These are phyloP conservation scores for Adansonia grandidieri DNA, from an alignment of 441 rosid species.

Conservation along the genomic window DNA sequence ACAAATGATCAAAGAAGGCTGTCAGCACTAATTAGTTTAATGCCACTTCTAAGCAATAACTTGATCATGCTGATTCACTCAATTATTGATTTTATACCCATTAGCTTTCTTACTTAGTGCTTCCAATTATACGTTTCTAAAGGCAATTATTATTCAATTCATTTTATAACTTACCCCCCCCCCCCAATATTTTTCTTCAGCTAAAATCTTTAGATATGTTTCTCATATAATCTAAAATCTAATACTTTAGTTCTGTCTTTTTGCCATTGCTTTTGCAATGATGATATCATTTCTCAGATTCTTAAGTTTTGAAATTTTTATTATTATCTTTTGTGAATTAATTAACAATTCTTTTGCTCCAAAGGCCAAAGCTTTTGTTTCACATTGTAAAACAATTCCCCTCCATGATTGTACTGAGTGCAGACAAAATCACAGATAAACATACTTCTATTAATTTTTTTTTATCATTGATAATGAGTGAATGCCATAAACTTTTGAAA, in stretches of 20 bases:
- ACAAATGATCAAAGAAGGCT: constrained; percentile 13
- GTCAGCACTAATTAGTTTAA: constrained; percentile 26
- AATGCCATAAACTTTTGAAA: not conserved
- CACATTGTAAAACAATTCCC: not conserved
- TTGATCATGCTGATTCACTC: constrained; percentile 27
- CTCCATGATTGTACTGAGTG: constrained; percentile 12
- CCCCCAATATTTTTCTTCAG: not conserved
- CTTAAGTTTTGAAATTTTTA: not conserved
- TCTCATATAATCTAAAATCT: not conserved
- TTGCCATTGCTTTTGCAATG: constrained; percentile 4
- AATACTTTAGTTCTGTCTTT: not conserved
- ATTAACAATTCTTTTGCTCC: constrained; percentile 7
- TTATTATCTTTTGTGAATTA: not conserved
- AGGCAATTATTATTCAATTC: constrained; percentile 16
- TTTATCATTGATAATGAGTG: not conserved
- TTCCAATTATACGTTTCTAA: constrained; percentile 13
- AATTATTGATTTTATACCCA: not conserved
- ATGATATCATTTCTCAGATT: not conserved
- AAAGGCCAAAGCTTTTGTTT: not conserved
- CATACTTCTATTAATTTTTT: not conserved
- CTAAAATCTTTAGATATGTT: not conserved
- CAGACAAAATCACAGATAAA: constrained; percentile 20
- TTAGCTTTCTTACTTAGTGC: constrained; percentile 28
- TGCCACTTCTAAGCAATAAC: constrained; percentile 30
- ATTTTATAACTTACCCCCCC: not conserved